Percentiles rank a stretch among this genome's conserved stretches.
Conservation (phyloP, 768 basidiomycete genomes). For the Lentinus brumalis region DNA sequence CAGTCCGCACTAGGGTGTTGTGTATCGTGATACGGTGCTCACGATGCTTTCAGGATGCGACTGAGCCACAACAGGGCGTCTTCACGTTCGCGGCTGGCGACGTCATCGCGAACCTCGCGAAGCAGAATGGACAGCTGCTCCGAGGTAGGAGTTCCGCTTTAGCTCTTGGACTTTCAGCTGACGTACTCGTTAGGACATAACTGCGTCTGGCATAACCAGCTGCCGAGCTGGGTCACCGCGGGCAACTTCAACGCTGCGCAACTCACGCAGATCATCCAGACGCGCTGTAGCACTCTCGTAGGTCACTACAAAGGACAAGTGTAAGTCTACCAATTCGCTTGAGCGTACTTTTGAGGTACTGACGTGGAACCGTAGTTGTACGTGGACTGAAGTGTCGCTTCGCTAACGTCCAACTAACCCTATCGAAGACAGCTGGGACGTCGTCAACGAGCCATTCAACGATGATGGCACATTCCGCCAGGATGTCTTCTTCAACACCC, state of each 20-base stretch:
- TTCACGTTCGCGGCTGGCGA: constrained; percentile 52
- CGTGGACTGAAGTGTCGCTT: background rate
- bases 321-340: constrained; percentile 29
- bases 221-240: constrained; percentile 50
- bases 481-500: constrained; percentile 56
- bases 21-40: background rate
- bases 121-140: constrained; percentile 47
- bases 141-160: constrained; percentile 34
- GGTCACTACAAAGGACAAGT: constrained; percentile 53
- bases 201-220: constrained; percentile 52
- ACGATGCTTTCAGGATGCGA: constrained; percentile 43
- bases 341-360: background rate
- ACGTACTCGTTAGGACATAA: constrained; percentile 31
- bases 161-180: no score
- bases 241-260: constrained; percentile 44
- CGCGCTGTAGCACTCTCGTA: constrained; percentile 54
- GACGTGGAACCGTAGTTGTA: constrained; percentile 6
- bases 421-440: constrained; percentile 48
- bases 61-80: constrained; percentile 48
- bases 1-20: background rate
- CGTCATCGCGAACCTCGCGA: constrained; percentile 44
- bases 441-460: constrained; percentile 60
- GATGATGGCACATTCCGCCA: constrained; percentile 58
- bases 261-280: constrained; percentile 46
- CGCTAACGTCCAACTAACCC: background rate